A percentile compares a stretch with the other conserved stretches of the same genome.
phyloP scores from a whole-genome alignment of 2,329 filamentous ascomycete genomes.

The Sporothrix globosa region DNA sequence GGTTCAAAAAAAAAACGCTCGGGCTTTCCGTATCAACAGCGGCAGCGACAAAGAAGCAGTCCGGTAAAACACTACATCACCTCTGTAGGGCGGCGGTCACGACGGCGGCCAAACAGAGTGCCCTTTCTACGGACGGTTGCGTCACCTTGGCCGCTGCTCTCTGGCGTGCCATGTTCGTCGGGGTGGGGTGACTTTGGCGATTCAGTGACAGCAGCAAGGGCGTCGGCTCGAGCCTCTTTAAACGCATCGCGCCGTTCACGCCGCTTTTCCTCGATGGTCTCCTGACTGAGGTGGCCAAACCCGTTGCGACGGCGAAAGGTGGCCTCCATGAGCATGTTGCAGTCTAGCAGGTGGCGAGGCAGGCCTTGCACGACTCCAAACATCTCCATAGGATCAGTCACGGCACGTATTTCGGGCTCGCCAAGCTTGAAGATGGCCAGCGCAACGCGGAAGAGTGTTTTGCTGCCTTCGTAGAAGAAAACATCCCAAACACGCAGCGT shows the following conservation, averaged over 20 bases:
- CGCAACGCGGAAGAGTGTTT: conserved; percentile 89
- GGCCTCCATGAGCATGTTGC: conserved; percentile 78
- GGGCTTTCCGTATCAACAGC: background rate
- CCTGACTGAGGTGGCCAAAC: conserved; percentile 80
- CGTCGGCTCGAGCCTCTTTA: conserved; percentile 52
- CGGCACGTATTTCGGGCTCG: conserved; percentile 76
- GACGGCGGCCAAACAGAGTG: conserved; percentile 52
- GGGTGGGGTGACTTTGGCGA: conserved; percentile 35
- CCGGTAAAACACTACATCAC: conserved; percentile 40
- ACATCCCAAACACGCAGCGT: conserved; percentile 93
- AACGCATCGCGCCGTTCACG: conserved; percentile 64
- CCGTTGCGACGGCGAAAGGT: conserved; percentile 80
- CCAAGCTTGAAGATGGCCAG: conserved; percentile 89
- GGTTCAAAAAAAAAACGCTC: background rate
- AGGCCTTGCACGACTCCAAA: conserved; percentile 92
- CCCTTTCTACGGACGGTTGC: conserved; percentile 46
- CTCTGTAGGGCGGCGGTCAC: conserved; percentile 44
- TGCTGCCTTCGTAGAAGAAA: conserved; percentile 93
- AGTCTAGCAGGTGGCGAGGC: conserved; percentile 78
- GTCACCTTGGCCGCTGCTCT: background rate
- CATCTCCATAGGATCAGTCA: conserved; percentile 89
- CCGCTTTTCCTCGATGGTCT: conserved; percentile 75
- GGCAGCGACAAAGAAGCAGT: background rate
- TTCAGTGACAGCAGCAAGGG: conserved; percentile 37
- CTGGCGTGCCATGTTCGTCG: background rate